Conservation (phyloP, 75 land plant genomes). For the Pinus tabuliformis region DNA sequence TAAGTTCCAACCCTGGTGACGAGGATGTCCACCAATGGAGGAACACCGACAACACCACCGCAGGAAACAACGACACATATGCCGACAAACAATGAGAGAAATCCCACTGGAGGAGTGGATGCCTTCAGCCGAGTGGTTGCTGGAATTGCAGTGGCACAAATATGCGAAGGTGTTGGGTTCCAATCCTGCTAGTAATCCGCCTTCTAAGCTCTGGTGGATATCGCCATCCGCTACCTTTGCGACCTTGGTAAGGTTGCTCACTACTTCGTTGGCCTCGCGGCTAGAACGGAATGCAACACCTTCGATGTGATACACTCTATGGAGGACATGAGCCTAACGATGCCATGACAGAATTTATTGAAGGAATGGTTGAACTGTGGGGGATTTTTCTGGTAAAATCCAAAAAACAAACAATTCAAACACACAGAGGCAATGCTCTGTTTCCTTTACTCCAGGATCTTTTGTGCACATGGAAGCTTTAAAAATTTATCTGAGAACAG, state of each 20-base stretch:
- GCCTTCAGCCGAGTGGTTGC: slow-evolving; percentile 68
- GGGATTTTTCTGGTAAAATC: no score
- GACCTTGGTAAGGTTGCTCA: slow-evolving; percentile 62
- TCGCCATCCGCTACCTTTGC: slow-evolving; percentile 59
- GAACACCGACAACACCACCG: not conserved
- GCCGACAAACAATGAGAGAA: not conserved
- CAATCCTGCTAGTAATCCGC: slow-evolving; percentile 70
- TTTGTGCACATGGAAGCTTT: no score
- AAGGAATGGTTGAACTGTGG: no score
- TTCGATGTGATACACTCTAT: slow-evolving; percentile 71
- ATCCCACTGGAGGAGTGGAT: slow-evolving; percentile 16
- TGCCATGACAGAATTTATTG: no score
- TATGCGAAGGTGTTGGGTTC: slow-evolving; percentile 73
- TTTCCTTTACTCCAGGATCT: no score
- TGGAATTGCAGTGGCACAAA: slow-evolving; percentile 68
- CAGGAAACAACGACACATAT: no score
- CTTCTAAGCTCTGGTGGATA: slow-evolving; percentile 59
- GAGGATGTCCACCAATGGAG: not conserved
- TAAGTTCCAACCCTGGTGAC: no score
- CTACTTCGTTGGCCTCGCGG: slow-evolving; percentile 57
- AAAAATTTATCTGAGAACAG: no score
- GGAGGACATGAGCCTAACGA: slow-evolving; percentile 42
- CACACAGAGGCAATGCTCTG: no score
- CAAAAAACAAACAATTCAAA: no score
- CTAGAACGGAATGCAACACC: slow-evolving; percentile 68